Conservation (phyloP, 805 yeast species). For the Blastobotrys parvus region DNA sequence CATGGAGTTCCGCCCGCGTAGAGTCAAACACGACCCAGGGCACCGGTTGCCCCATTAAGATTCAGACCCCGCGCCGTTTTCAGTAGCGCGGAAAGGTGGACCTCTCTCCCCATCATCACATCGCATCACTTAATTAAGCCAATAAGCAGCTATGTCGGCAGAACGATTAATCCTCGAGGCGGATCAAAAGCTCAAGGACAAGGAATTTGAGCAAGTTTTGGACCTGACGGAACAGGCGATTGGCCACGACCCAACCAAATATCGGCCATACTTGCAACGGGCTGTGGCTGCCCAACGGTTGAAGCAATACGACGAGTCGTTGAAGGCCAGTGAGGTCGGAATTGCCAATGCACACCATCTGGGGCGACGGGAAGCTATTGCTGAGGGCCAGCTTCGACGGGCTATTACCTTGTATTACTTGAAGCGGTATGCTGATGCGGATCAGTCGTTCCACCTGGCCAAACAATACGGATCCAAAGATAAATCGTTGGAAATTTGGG, state of each 20-base stretch:
- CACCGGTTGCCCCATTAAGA: no score
- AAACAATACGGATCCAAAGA: slow-evolving; percentile 13
- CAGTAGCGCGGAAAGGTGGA: not conserved
- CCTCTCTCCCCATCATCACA: no score
- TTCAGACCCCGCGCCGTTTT: no score
- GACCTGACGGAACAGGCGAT: not conserved
- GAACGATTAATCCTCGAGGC: slow-evolving; percentile 1
- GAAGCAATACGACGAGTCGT: slow-evolving; percentile 13
- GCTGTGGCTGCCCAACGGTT: slow-evolving; percentile 18
- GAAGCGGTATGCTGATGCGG: slow-evolving; percentile 21
- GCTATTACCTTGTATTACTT: slow-evolving; percentile 23
- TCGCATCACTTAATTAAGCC: no score
- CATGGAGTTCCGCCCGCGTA: no score
- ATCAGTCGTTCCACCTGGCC: slow-evolving; percentile 17
- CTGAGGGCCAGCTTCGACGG: slow-evolving; percentile 27
- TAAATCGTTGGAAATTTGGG: slow-evolving; percentile 16
- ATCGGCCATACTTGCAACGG: slow-evolving; percentile 5
- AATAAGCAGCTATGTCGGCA: no score
- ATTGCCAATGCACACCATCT: slow-evolving; percentile 12
- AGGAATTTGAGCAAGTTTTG: slow-evolving; percentile 1
- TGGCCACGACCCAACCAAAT: not conserved
- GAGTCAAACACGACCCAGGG: no score
- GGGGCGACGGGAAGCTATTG: slow-evolving; percentile 15
- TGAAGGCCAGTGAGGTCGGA: slow-evolving; percentile 15
- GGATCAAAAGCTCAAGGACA: not conserved